A percentile compares a stretch with the other conserved stretches of the same genome.
These are phyloP conservation scores for Cymbidium sinense DNA, from an alignment of 106 monocot genomes.

Conservation along the genomic window DNA sequence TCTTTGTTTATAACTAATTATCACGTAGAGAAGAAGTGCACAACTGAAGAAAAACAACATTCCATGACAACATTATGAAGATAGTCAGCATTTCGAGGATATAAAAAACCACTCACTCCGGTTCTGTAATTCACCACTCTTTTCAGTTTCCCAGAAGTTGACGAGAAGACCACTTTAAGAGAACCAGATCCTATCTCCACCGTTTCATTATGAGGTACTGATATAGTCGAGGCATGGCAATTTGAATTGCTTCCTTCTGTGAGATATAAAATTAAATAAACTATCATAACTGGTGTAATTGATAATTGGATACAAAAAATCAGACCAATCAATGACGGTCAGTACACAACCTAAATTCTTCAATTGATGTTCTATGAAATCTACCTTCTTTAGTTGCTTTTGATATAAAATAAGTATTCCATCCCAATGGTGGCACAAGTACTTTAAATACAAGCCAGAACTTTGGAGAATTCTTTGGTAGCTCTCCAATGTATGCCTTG, in stretches of 20 bases:
- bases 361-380: background rate
- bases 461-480: constrained; percentile 38
- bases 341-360: background rate
- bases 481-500: constrained; percentile 57
- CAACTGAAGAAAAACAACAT: background rate
- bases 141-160: constrained; percentile 47
- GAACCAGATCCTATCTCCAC: constrained; percentile 56
- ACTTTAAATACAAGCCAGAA: constrained; percentile 76
- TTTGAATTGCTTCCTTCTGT: constrained; percentile 15
- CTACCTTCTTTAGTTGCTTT: constrained; percentile 38
- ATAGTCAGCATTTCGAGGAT: background rate
- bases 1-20: background rate
- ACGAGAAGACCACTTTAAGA: constrained; percentile 59
- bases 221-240: constrained; percentile 14
- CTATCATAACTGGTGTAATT: background rate
- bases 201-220: constrained; percentile 30
- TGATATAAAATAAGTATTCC: constrained; percentile 73
- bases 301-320: background rate
- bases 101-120: constrained; percentile 35
- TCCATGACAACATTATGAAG: background rate
- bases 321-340: background rate
- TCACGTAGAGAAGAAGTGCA: background rate
- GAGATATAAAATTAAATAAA: background rate
- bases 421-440: constrained; percentile 59
- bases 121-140: constrained; percentile 47